phyloP scores from a whole-genome alignment of 768 basidiomycete genomes.

The Lanmaoa pseudosensibilis region DNA sequence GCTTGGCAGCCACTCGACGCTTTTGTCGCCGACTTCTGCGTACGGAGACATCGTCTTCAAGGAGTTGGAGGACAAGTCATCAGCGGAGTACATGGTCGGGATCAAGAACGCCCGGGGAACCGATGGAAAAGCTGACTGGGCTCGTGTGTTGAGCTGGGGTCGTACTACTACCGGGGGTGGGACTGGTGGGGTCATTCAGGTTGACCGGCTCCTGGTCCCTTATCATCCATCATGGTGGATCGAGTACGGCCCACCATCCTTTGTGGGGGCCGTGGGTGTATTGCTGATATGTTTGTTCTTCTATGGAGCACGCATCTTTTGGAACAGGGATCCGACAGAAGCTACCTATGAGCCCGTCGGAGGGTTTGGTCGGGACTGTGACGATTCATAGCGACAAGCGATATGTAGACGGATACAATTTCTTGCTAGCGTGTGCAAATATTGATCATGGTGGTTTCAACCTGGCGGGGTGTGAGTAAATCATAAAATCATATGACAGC shows the following conservation, averaged over 20 bases:
- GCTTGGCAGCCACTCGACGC: conserved; percentile 70
- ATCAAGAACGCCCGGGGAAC: conserved; percentile 74
- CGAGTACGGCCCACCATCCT: conserved; percentile 68
- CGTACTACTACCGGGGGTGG: conserved; percentile 71
- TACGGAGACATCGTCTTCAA: conserved; percentile 89
- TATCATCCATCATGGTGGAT: conserved; percentile 87
- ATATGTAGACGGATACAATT: conserved; percentile 20
- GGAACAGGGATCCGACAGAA: conserved; percentile 75
- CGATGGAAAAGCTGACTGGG: conserved; percentile 61
- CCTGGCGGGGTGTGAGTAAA: conserved; percentile 17
- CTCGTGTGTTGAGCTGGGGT: conserved; percentile 69
- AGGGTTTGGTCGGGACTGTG: conserved; percentile 64
- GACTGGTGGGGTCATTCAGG: conserved; percentile 85
- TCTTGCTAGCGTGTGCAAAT: conserved; percentile 13
- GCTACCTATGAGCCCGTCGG: conserved; percentile 90
- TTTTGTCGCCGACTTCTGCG: conserved; percentile 61
- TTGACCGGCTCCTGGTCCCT: conserved; percentile 81
- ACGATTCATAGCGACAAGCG: conserved; percentile 27
- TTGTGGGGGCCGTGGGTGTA: conserved; percentile 59
- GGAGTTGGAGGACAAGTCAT: conserved; percentile 41
- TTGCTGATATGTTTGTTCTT: conserved; percentile 67
- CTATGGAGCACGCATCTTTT: conserved; percentile 66
- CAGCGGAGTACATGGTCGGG: conserved; percentile 55
- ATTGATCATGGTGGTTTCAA: conserved; percentile 1
- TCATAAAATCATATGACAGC: conserved; percentile 29